A percentile compares a stretch with the other conserved stretches of the same genome.
phyloP scores from a whole-genome alignment of 495 filamentous ascomycete genomes.

The Aspergillus sparsus region DNA sequence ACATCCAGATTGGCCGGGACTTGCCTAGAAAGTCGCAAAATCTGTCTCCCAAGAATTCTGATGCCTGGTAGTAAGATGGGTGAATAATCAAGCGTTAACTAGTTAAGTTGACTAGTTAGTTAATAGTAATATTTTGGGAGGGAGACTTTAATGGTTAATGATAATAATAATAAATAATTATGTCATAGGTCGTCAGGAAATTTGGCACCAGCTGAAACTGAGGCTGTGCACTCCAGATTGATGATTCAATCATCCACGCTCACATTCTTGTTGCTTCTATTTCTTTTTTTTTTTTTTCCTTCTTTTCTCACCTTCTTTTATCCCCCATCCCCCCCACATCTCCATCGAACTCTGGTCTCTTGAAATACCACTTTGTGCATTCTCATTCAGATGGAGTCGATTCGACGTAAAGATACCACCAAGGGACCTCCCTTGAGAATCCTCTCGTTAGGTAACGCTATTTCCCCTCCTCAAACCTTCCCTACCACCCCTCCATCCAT shows the following conservation, averaged over 20 bases:
- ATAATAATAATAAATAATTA: neutral
- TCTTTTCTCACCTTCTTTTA: neutral
- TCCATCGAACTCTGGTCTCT: neutral
- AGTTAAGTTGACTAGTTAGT: slow-evolving; percentile 9
- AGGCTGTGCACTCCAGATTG: slow-evolving; percentile 5
- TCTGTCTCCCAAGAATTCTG: slow-evolving; percentile 1
- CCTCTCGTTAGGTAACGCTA: slow-evolving; percentile 73
- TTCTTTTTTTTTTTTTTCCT: slow-evolving; percentile 4
- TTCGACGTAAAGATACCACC: slow-evolving; percentile 86
- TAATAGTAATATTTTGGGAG: neutral
- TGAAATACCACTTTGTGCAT: neutral
- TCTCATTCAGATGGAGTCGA: slow-evolving; percentile 26
- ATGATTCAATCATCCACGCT: slow-evolving; percentile 9
- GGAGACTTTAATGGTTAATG: neutral
- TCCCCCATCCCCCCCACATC: neutral
- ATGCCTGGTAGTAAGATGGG: neutral
- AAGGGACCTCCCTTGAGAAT: slow-evolving; percentile 92
- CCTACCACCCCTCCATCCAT: slow-evolving; percentile 1
- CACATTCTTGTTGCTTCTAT: slow-evolving; percentile 8
- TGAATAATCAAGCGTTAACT: neutral
- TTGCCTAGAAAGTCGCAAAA: slow-evolving; percentile 16
- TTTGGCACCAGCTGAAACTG: slow-evolving; percentile 19
- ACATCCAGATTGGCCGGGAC: slow-evolving; percentile 35
- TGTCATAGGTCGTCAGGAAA: neutral
- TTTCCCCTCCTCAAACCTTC: neutral